phyloP scores from a whole-genome alignment of 2,329 filamentous ascomycete genomes.

The Ophiostoma perfectum region DNA sequence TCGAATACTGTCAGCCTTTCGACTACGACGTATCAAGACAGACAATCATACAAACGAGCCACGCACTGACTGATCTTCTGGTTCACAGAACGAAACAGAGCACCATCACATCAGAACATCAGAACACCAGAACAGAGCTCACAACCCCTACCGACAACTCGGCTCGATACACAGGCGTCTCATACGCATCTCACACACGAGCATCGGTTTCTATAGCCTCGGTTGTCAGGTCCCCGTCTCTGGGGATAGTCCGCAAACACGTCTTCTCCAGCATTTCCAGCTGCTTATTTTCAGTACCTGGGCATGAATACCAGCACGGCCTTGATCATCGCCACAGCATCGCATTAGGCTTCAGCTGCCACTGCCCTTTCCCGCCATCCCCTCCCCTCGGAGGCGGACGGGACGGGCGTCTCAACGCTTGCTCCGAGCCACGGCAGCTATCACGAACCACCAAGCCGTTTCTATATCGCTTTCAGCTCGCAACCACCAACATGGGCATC shows the following conservation, averaged over 20 bases:
- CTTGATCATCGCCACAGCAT: background rate
- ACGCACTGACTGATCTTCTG: background rate
- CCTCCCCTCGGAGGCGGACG: conserved; percentile 57
- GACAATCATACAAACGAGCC: conserved; percentile 5
- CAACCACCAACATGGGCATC: conserved; percentile 46
- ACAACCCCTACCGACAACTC: background rate
- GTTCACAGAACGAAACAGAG: conserved; percentile 1
- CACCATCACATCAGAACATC: background rate
- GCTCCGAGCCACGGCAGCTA: too few relatives aligned
- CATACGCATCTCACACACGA: background rate
- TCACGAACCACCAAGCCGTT: too few relatives aligned
- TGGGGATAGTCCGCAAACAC: background rate
- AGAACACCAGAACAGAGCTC: background rate
- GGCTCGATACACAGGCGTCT: background rate
- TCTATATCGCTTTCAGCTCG: background rate
- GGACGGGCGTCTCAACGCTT: conserved; percentile 40
- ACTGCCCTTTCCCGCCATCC: conserved; percentile 47
- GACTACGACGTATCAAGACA: conserved; percentile 1
- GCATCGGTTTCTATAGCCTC: background rate
- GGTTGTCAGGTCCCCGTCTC: background rate
- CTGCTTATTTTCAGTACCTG: background rate
- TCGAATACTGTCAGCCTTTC: conserved; percentile 2
- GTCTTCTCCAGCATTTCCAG: conserved; percentile 14
- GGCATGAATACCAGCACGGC: background rate
- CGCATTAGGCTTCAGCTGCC: conserved; percentile 21